phyloP scores from a whole-genome alignment of 164 flowering plant species.

The Aristolochia fimbriata region DNA sequence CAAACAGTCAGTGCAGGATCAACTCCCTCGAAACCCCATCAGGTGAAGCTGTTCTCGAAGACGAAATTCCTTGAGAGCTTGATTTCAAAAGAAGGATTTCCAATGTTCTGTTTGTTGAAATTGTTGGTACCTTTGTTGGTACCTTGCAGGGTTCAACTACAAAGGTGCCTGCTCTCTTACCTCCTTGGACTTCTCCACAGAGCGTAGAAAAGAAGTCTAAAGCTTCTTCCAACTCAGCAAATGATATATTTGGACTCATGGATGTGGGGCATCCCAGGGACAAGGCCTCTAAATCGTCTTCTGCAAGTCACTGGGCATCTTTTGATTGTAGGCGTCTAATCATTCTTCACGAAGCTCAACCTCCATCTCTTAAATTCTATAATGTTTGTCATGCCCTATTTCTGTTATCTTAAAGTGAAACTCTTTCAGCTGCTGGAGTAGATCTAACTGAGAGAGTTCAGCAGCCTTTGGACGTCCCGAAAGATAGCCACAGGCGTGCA shows the following conservation, averaged over 20 bases:
- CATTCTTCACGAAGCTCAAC: background rate
- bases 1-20: background rate
- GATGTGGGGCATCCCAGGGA: slow-evolving; percentile 20
- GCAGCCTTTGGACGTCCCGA: slow-evolving; percentile 2
- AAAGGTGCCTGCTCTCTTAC: background rate
- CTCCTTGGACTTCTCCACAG: slow-evolving; percentile 8
- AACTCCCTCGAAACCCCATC: slow-evolving; percentile 6
- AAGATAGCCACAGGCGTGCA: slow-evolving; percentile 7
- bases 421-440: background rate
- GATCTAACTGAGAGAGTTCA: background rate
- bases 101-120: background rate
- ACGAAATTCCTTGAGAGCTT: background rate
- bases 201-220: slow-evolving; percentile 8
- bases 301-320: slow-evolving; percentile 16
- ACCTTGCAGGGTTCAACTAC: background rate
- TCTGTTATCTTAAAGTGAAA: background rate
- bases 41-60: slow-evolving; percentile 4
- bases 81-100: background rate
- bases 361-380: background rate
- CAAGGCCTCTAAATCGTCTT: slow-evolving; percentile 7
- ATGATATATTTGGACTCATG: slow-evolving; percentile 27
- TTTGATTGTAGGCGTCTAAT: slow-evolving; percentile 13
- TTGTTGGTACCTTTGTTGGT: background rate
- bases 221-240: slow-evolving; percentile 22
- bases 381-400: background rate